Conservation (phyloP, 2,329 filamentous ascomycete genomes). For the Escovopsis sp. region DNA sequence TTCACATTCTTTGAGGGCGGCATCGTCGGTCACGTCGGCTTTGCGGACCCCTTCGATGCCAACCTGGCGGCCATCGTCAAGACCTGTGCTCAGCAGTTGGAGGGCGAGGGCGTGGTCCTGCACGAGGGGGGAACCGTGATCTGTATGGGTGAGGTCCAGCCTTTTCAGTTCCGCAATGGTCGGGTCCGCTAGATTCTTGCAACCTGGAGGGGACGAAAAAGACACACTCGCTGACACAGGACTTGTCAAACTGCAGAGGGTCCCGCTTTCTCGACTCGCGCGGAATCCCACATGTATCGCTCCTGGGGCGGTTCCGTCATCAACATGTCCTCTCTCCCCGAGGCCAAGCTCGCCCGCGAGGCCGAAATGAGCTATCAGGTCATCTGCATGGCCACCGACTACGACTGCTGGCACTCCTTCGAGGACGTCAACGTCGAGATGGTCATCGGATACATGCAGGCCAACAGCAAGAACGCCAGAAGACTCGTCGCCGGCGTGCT, state of each 20-base stretch:
- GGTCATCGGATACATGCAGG: constrained; percentile 93
- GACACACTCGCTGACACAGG: neutral
- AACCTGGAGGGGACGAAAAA: neutral
- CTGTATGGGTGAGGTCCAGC: constrained; percentile 57
- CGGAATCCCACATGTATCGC: constrained; percentile 91
- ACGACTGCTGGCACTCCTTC: constrained; percentile 88
- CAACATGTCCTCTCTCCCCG: constrained; percentile 94
- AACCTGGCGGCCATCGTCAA: constrained; percentile 62
- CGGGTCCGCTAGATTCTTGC: constrained; percentile 15
- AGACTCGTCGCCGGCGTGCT: constrained; percentile 74
- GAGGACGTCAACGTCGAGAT: constrained; percentile 87
- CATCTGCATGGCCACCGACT: constrained; percentile 99
- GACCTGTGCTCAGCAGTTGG: constrained; percentile 56
- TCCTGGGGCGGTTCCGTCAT: constrained; percentile 87
- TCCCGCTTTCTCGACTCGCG: constrained; percentile 93
- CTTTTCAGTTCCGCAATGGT: too few species aligned
- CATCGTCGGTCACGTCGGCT: constrained; percentile 84
- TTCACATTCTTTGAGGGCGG: constrained; percentile 94
- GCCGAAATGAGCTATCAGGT: constrained; percentile 95
- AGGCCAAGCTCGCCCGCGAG: constrained; percentile 90
- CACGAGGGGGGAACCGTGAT: constrained; percentile 76
- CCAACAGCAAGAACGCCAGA: constrained; percentile 78
- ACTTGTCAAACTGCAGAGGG: constrained; percentile 56
- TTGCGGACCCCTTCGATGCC: constrained; percentile 87
- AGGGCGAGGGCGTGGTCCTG: constrained; percentile 70